Conservation (phyloP, 2,329 filamentous ascomycete genomes). For the Xylariaceae sp. region DNA sequence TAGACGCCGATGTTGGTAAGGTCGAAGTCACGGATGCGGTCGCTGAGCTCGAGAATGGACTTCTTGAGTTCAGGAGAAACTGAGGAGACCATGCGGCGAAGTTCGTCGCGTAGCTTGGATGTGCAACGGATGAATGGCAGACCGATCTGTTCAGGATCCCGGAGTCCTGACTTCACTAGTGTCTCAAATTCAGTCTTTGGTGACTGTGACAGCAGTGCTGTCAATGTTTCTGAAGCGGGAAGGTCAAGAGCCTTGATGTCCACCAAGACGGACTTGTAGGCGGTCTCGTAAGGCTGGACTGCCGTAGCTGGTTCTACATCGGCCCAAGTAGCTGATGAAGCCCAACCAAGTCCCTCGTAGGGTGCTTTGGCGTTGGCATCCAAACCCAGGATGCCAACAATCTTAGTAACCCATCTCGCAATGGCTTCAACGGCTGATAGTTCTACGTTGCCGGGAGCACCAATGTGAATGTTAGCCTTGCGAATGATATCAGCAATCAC, state of each 20-base stretch:
- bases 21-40: constrained; percentile 72
- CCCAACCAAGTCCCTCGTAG: constrained; percentile 55
- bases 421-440: constrained; percentile 48
- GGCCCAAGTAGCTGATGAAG: constrained; percentile 35
- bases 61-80: constrained; percentile 53
- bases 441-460: constrained; percentile 41
- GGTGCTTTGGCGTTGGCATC: constrained; percentile 55
- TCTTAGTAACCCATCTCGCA: constrained; percentile 74
- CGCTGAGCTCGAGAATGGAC: constrained; percentile 69
- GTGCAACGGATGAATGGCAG: constrained; percentile 52
- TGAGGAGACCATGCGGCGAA: constrained; percentile 50
- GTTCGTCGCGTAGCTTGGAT: constrained; percentile 55
- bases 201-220: constrained; percentile 39
- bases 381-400: constrained; percentile 80
- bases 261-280: constrained; percentile 41
- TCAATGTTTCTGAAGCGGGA: constrained; percentile 39
- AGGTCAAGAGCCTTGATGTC: constrained; percentile 47
- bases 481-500: constrained; percentile 73
- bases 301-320: constrained; percentile 42
- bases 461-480: constrained; percentile 62
- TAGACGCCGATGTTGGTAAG: constrained; percentile 81
- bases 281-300: constrained; percentile 44
- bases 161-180: constrained; percentile 41
- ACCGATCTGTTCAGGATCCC: constrained; percentile 49
- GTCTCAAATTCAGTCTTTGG: constrained; percentile 44